Conservation (phyloP, 371 early-diverging fungal genomes). For the Nosema muscidifuracis region DNA sequence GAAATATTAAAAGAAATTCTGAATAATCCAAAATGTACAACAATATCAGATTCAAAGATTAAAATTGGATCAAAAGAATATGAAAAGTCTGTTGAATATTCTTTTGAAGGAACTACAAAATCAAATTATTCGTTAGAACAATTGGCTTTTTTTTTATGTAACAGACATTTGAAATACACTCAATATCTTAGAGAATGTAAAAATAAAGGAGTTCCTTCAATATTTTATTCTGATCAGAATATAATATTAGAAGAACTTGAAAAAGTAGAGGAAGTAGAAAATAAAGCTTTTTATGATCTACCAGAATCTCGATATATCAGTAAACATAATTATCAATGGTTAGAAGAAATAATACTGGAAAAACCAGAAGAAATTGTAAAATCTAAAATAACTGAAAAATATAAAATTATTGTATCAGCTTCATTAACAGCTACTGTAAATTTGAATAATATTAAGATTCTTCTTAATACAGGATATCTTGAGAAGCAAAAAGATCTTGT, state of each 20-base stretch:
- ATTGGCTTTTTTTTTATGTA: constrained; percentile 24
- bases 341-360: constrained; percentile 14
- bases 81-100: neutral
- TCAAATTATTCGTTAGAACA: constrained; percentile 38
- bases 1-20: neutral
- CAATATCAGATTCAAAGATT: neutral
- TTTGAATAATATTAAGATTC: constrained; percentile 24
- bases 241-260: constrained; percentile 38
- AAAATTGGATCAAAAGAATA: neutral
- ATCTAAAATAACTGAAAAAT: neutral
- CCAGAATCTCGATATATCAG: constrained; percentile 33
- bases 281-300: neutral
- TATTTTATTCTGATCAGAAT: constrained; percentile 37
- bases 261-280: neutral
- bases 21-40: neutral
- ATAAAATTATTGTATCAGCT: constrained; percentile 31
- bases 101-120: neutral
- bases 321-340: constrained; percentile 16
- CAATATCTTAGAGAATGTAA: constrained; percentile 27
- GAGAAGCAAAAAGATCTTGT: neutral
- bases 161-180: constrained; percentile 23
- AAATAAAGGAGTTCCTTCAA: constrained; percentile 10
- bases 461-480: constrained; percentile 7
- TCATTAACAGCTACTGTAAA: constrained; percentile 23
- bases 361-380: neutral